A percentile compares a stretch with the other conserved stretches of the same genome.
Evolutionary conservation across 2,329 filamentous ascomycete genomes (phyloP).

Genomic region (Lachnellula suecica): DNA sequence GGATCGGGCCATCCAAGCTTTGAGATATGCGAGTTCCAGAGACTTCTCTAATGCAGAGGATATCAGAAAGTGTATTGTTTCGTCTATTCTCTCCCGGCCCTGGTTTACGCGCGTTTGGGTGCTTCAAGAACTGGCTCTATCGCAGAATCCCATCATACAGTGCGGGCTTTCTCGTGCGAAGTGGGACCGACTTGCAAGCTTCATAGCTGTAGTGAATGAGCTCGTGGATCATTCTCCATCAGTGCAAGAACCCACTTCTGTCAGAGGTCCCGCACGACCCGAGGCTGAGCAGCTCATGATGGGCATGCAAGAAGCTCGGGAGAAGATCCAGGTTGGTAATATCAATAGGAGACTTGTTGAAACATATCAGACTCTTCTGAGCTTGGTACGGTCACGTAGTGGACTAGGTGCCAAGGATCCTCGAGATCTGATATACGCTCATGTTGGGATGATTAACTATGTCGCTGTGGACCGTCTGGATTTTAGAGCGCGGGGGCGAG

Average conservation of each 20-base stretch:
- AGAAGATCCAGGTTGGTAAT: not conserved
- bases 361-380: not conserved
- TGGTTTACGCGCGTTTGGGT: conserved; percentile 40
- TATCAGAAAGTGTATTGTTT: conserved; percentile 9
- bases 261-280: not conserved
- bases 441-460: not conserved
- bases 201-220: not conserved
- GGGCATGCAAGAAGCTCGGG: not conserved
- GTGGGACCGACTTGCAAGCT: not conserved
- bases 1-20: not conserved
- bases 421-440: not conserved
- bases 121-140: conserved; percentile 32
- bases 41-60: not conserved
- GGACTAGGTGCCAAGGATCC: not conserved
- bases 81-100: conserved; percentile 33
- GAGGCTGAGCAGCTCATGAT: not conserved
- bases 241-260: not conserved
- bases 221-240: not conserved
- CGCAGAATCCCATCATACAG: conserved; percentile 1
- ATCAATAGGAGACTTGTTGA: not conserved
- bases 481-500: not conserved
- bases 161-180: not conserved
- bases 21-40: not conserved
- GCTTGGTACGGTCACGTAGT: not conserved
- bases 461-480: not conserved